These are phyloP conservation scores for Millerozyma miso DNA, from an alignment of 805 yeast species.

Conservation along the genomic window DNA sequence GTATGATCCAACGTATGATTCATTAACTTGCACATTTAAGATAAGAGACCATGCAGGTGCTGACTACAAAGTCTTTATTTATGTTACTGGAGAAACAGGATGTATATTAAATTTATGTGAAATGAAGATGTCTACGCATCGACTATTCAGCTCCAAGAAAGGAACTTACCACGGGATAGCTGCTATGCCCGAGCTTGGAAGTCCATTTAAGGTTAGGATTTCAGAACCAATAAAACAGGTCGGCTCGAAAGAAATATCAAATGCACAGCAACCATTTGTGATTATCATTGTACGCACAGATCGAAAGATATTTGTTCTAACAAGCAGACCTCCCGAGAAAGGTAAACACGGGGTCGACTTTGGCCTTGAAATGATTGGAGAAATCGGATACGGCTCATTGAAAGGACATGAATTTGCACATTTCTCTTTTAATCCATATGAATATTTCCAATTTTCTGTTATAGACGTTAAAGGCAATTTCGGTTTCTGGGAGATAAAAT, in stretches of 20 bases:
- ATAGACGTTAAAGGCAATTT: constrained; percentile 55
- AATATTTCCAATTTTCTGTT: constrained; percentile 32
- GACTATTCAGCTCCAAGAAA: constrained; percentile 11
- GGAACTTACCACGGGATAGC: constrained; percentile 10
- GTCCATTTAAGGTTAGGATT: constrained; percentile 18
- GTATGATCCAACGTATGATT: constrained; percentile 35
- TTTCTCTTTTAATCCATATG: constrained; percentile 41
- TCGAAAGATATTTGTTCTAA: constrained; percentile 27
- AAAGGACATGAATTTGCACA: constrained; percentile 41
- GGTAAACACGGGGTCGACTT: not conserved
- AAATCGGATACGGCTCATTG: constrained; percentile 16
- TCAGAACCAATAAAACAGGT: constrained; percentile 40
- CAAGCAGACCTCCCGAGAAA: constrained; percentile 2
- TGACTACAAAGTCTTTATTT: constrained; percentile 16
- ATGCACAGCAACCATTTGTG: not conserved
- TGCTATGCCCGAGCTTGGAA: constrained; percentile 8
- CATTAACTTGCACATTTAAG: constrained; percentile 11
- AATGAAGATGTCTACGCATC: constrained; percentile 7
- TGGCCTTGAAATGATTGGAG: constrained; percentile 12
- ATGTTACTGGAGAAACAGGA: constrained; percentile 29
- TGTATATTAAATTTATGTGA: constrained; percentile 22
- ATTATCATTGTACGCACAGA: constrained; percentile 33
- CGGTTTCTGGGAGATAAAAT: constrained; percentile 29
- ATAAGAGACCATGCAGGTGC: constrained; percentile 7
- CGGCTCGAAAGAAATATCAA: constrained; percentile 17